Base-by-base conservation (phyloP, 2,329 filamentous ascomycete species). In the Ilyonectria robusta region DNA sequence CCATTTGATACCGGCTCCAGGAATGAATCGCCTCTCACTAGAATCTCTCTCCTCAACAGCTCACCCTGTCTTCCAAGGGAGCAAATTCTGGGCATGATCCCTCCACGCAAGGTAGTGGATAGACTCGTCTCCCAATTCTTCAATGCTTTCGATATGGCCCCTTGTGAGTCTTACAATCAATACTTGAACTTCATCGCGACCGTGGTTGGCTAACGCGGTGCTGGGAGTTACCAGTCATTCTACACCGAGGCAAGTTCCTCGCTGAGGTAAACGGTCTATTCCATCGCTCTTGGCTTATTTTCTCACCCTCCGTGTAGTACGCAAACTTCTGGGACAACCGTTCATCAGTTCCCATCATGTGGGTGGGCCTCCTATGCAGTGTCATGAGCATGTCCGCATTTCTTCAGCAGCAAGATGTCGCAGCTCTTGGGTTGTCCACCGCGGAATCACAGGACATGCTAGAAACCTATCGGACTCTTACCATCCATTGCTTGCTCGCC, bases 51-150 rank as follows among this genome's bases (percentile, higher is more conserved):
- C 2, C 62, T 65, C 3, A 51, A 46, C n/a, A 61, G 50, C n/a
- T 26, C 33, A 3, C 23, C 51, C 5, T 40, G 17, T 29, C 50
- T 44, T 15, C 46, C 63, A 5, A 65, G 13, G 26, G 53, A 70
- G 26, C 56, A 68, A 21, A 70, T 71, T n/a, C 42, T 70, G 6
- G 46, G 59, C 10, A 65, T 66, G 57, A 19, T 72, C 7, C 70
- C 70, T 29, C 46, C 65, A 33, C 67, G 62, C 3, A 72, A 54
- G 29, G 55, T 70, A 11, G 70, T 72, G 40, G 70, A 72, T 31
- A 72, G 70, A 60, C 59, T 68, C 3, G 46, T 72, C 23, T 72
- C 67, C 5, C 62, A 68, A 2, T 72, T 72, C 26, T 72, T 72
- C n/a, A 72, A 72, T 26, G 51, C 48, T 3, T 72, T 72, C 9